Conservation (phyloP, 768 basidiomycete species). For the Basidioascus undulatus region DNA sequence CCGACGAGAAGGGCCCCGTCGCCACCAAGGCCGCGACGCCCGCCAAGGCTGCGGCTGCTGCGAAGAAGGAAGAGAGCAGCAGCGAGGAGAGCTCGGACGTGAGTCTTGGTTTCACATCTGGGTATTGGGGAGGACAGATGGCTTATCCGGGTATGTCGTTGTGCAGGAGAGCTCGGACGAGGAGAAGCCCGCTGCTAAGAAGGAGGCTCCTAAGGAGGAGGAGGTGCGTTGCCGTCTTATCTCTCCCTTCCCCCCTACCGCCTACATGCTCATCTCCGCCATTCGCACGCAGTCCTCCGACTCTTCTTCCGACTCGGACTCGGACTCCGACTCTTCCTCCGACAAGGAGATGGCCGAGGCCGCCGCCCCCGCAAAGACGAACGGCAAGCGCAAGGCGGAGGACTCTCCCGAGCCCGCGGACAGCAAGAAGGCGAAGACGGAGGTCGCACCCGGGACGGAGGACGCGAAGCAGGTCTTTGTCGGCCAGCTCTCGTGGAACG, state of each 20-base stretch:
- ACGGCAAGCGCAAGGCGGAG: constrained; percentile 64
- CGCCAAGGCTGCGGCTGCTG: constrained; percentile 12
- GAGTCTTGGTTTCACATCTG: not conserved
- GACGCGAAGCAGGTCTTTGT: constrained; percentile 40
- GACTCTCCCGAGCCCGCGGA: constrained; percentile 29
- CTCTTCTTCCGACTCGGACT: constrained; percentile 2
- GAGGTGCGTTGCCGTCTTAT: constrained; percentile 14
- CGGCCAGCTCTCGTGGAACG: constrained; percentile 81
- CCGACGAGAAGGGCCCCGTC: constrained; percentile 10
- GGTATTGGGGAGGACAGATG: too few relatives aligned
- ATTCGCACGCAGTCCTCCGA: not conserved
- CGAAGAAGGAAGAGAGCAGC: constrained; percentile 13
- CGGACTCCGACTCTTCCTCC: constrained; percentile 3
- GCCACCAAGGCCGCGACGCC: constrained; percentile 7
- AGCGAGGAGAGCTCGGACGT: constrained; percentile 8
- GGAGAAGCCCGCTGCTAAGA: constrained; percentile 34
- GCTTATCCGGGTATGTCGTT: too few relatives aligned
- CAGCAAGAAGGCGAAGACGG: constrained; percentile 57
- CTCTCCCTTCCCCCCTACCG: constrained; percentile 3
- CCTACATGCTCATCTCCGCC: constrained; percentile 1
- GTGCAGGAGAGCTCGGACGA: constrained; percentile 16
- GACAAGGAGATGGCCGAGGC: constrained; percentile 12
- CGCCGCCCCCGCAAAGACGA: not conserved
- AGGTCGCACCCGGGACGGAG: constrained; percentile 24
- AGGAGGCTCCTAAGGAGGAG: constrained; percentile 22